These are phyloP conservation scores for Exophiala lecanii-corni DNA, from an alignment of 2,329 filamentous ascomycete genomes.

Conservation along the genomic window DNA sequence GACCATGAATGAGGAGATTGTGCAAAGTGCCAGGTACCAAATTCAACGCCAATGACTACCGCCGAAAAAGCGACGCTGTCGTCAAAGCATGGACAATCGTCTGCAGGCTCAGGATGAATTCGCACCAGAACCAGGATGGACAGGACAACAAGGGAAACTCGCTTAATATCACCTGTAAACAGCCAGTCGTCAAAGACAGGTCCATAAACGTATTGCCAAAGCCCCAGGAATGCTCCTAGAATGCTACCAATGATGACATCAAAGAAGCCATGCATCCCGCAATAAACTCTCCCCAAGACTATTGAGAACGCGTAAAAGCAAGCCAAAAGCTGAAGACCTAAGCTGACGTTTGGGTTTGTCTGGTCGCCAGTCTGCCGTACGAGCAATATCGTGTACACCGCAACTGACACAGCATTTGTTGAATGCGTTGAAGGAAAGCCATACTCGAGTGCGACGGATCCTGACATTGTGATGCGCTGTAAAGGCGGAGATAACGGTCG, in stretches of 20 bases:
- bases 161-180: constrained; percentile 56
- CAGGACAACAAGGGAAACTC: constrained; percentile 59
- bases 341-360: constrained; percentile 54
- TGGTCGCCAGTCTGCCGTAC: constrained; percentile 47
- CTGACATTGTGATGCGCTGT: constrained; percentile 94
- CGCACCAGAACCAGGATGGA: constrained; percentile 72
- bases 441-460: constrained; percentile 89
- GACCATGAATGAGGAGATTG: constrained; percentile 50
- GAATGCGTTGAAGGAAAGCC: constrained; percentile 97
- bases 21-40: constrained; percentile 78
- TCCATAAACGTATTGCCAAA: constrained; percentile 52
- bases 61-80: constrained; percentile 92
- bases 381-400: constrained; percentile 72
- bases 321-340: constrained; percentile 62
- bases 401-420: constrained; percentile 92
- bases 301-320: constrained; percentile 89
- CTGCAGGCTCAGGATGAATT: constrained; percentile 90
- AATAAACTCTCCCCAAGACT: constrained; percentile 86
- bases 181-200: constrained; percentile 66
- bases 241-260: constrained; percentile 79
- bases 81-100: constrained; percentile 95
- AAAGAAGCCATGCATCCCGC: constrained; percentile 96
- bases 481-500: constrained; percentile 87
- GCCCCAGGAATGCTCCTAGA: constrained; percentile 64
- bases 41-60: constrained; percentile 77